phyloP scores from a whole-genome alignment of 768 basidiomycete species.

The Trametes sanguinea region DNA sequence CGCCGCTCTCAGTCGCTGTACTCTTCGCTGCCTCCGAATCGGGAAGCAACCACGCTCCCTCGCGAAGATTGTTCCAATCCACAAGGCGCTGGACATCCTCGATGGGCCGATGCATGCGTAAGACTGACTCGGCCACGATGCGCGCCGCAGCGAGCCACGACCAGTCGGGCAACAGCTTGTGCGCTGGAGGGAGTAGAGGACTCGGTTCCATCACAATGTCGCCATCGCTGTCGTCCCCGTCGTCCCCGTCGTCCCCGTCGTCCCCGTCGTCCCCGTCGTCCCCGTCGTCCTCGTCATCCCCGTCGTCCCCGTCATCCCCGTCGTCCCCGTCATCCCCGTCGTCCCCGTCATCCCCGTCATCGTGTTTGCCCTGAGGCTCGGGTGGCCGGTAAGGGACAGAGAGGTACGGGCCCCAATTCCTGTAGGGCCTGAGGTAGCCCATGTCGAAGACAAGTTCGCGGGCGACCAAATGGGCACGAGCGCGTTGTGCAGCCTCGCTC shows the following conservation, averaged over 20 bases:
- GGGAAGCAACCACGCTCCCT: constrained; percentile 7
- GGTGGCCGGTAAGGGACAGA: neutral
- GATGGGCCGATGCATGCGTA: neutral
- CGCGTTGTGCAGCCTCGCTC: constrained; percentile 11
- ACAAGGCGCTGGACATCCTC: neutral
- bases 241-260: constrained; percentile 1
- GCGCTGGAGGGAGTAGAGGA: constrained; percentile 13
- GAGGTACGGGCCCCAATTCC: constrained; percentile 30
- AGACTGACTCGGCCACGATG: constrained; percentile 8
- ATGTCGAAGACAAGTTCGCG: constrained; percentile 23
- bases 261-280: neutral
- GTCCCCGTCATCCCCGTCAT: neutral
- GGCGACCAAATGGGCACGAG: constrained; percentile 10
- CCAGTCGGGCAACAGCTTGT: constrained; percentile 29
- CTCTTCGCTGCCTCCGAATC: neutral
- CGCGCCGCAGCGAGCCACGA: constrained; percentile 24
- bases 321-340: neutral
- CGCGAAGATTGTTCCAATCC: constrained; percentile 14
- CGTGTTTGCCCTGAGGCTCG: too few species aligned
- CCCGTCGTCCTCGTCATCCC: neutral
- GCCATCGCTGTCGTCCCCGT: neutral
- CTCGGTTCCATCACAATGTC: constrained; percentile 18
- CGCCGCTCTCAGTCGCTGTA: neutral
- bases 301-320: neutral
- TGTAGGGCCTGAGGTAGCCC: constrained; percentile 21